A percentile compares a stretch with the other conserved stretches of the same genome.
These are phyloP conservation scores for Hevea brasiliensis DNA, from an alignment of 345 rosid species.

Conservation along the genomic window DNA sequence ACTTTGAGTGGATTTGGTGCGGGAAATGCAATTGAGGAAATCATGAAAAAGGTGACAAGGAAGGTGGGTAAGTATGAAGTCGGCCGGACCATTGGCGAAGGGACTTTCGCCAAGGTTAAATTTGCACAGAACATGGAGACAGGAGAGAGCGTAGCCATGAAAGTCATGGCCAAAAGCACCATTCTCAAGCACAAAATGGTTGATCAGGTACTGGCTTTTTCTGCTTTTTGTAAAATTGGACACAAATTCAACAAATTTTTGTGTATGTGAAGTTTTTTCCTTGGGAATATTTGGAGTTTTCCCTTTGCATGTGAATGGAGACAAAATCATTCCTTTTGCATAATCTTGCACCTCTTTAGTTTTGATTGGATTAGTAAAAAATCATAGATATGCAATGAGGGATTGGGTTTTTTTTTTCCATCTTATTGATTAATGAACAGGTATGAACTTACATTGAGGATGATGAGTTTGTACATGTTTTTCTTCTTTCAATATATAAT, in stretches of 20 bases:
- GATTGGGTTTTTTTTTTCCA: neutral
- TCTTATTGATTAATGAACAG: neutral
- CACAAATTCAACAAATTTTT: neutral
- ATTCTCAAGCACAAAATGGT: constrained; percentile 82
- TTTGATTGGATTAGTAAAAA: neutral
- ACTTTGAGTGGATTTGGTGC: neutral
- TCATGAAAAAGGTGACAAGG: constrained; percentile 45
- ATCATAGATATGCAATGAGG: neutral
- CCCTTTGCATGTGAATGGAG: too few relatives aligned
- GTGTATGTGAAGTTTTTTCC: neutral
- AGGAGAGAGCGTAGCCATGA: constrained; percentile 80
- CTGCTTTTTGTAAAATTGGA: neutral
- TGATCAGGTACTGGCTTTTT: constrained; percentile 62
- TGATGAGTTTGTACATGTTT: neutral
- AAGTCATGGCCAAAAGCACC: constrained; percentile 74
- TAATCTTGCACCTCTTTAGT: too few relatives aligned
- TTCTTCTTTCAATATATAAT: neutral
- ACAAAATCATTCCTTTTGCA: neutral
- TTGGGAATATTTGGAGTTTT: too few relatives aligned
- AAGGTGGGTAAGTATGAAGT: constrained; percentile 60
- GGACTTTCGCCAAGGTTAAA: constrained; percentile 94
- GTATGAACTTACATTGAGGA: neutral
- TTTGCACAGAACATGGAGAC: constrained; percentile 69
- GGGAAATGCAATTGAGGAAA: constrained; percentile 26
- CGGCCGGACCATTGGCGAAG: constrained; percentile 73